These are phyloP conservation scores for Solanum virginianum DNA, from an alignment of 257 asterid species.

Conservation along the genomic window DNA sequence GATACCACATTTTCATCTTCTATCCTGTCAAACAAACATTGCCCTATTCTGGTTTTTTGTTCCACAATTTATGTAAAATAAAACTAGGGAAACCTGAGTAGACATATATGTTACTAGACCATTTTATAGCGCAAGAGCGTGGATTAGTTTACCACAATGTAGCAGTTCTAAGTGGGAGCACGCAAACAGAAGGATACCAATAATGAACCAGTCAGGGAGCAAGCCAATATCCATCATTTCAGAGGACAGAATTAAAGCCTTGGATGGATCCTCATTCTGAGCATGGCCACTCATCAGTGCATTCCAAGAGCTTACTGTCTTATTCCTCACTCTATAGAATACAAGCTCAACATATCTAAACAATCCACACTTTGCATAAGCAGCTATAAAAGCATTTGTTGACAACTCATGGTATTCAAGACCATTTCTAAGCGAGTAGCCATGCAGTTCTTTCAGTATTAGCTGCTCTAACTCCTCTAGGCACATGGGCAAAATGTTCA, in stretches of 20 bases:
- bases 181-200: constrained; percentile 16
- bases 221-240: constrained; percentile 12
- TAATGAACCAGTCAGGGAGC: constrained; percentile 13
- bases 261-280: constrained; percentile 1
- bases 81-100: constrained; percentile 12
- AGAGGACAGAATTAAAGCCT: too few species aligned
- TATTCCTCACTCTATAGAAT: constrained; percentile 1
- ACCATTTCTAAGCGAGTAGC: too few species aligned
- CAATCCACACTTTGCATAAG: constrained; percentile 18
- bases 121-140: constrained; percentile 11
- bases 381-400: constrained; percentile 14
- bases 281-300: constrained; percentile 13
- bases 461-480: too few species aligned
- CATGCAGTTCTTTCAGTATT: too few species aligned
- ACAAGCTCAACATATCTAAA: constrained; percentile 5
- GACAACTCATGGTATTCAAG: too few species aligned
- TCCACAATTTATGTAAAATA: constrained; percentile 15
- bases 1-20: background rate
- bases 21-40: background rate
- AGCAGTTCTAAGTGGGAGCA: constrained; percentile 3
- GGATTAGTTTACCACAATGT: constrained; percentile 6
- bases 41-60: background rate
- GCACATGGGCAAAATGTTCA: too few species aligned
- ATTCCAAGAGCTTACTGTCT: constrained; percentile 21
- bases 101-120: constrained; percentile 9